Percentiles rank a stretch among this genome's conserved stretches.
These are phyloP conservation scores for Nemania sp. DNA, from an alignment of 2,329 filamentous ascomycete genomes.

Conservation along the genomic window DNA sequence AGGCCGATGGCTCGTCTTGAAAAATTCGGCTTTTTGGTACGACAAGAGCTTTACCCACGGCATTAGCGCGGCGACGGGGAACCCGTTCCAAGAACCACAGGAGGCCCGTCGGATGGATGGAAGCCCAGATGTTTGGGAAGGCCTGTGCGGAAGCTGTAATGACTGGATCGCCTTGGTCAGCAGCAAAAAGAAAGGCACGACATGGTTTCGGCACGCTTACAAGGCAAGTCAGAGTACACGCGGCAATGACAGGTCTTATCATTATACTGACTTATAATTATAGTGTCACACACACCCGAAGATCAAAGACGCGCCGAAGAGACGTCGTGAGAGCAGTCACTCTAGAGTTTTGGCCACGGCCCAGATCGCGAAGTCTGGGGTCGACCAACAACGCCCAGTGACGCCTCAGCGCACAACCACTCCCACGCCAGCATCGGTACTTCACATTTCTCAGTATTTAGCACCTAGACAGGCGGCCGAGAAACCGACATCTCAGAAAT, in stretches of 20 bases:
- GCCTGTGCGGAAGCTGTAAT: constrained; percentile 75
- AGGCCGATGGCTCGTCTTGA: constrained; percentile 82
- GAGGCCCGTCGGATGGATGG: constrained; percentile 77
- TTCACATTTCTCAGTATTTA: constrained; percentile 35
- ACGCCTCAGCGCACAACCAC: constrained; percentile 54
- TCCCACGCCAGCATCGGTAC: constrained; percentile 43
- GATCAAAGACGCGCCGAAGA: constrained; percentile 71
- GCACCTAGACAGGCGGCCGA: constrained; percentile 35
- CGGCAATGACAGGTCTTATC: neutral
- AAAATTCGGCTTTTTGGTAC: constrained; percentile 93
- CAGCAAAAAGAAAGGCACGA: constrained; percentile 90
- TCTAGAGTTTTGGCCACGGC: constrained; percentile 48
- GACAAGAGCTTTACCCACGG: constrained; percentile 90
- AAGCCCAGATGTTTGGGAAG: constrained; percentile 82
- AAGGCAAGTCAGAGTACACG: constrained; percentile 58
- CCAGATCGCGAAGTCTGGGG: constrained; percentile 53
- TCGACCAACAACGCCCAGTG: constrained; percentile 47
- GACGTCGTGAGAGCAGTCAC: constrained; percentile 65
- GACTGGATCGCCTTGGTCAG: constrained; percentile 82
- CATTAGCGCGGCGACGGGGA: constrained; percentile 80
- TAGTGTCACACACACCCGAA: constrained; percentile 75
- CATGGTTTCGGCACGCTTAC: constrained; percentile 88
- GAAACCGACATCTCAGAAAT: constrained; percentile 39
- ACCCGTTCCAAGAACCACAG: constrained; percentile 76
- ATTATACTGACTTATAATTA: constrained; percentile 31